Conservation (phyloP, 2,329 filamentous ascomycete genomes). For the Microsporum audouinii region DNA sequence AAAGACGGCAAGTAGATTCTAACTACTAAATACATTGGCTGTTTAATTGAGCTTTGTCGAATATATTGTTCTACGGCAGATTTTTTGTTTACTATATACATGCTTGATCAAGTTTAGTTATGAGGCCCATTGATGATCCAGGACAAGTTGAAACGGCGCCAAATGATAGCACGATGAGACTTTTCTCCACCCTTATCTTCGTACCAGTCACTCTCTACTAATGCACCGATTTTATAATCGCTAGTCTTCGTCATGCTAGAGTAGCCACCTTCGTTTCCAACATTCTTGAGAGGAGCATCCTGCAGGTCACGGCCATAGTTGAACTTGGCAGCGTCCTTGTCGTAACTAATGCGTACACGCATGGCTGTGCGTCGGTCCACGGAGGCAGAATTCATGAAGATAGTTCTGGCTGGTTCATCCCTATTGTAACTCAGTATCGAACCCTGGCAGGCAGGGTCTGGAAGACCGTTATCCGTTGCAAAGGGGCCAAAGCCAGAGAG, state of each 20-base stretch:
- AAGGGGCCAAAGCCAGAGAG: slow-evolving; percentile 2
- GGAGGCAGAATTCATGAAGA: slow-evolving; percentile 6
- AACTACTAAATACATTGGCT: neutral
- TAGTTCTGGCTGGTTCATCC: neutral
- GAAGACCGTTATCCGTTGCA: slow-evolving; percentile 4
- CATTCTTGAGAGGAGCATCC: slow-evolving; percentile 1
- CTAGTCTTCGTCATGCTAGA: slow-evolving; percentile 9
- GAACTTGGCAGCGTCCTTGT: slow-evolving; percentile 7
- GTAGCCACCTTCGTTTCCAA: slow-evolving; percentile 7
- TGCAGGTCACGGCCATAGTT: slow-evolving; percentile 2
- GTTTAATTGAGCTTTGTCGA: too few relatives aligned
- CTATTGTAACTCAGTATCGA: slow-evolving; percentile 5
- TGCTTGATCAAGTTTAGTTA: neutral
- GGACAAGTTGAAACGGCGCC: slow-evolving; percentile 7
- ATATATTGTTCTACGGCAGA: neutral
- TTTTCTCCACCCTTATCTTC: slow-evolving; percentile 2
- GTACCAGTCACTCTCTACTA: slow-evolving; percentile 7
- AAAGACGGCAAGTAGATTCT: neutral
- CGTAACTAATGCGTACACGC: slow-evolving; percentile 9
- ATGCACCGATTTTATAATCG: slow-evolving; percentile 6
- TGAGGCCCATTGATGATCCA: slow-evolving; percentile 7
- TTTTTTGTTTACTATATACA: neutral
- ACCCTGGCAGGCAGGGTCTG: slow-evolving; percentile 7
- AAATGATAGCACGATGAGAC: slow-evolving; percentile 6
- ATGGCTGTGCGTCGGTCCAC: neutral